Percentiles rank a stretch among this genome's conserved stretches.
Conservation (phyloP, 129 eudicot genomes). For the Oenanthe sinensis region DNA sequence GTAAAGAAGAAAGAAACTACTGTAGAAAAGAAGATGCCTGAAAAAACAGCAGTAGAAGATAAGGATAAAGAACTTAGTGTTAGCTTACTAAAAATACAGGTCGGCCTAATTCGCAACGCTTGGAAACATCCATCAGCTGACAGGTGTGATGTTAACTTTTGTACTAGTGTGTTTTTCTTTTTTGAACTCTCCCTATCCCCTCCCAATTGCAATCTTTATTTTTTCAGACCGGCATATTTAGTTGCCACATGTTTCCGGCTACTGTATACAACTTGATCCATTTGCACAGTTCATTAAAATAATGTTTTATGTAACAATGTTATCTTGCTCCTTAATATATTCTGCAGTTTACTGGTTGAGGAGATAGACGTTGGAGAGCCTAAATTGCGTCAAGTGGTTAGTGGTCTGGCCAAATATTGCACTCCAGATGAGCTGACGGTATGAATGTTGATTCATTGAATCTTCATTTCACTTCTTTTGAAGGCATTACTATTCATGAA, state of each 20-base stretch:
- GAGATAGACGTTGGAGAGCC: conserved; percentile 94
- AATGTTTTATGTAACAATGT: background rate
- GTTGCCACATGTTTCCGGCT: background rate
- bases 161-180: background rate
- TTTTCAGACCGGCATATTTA: background rate
- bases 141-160: conserved; percentile 34
- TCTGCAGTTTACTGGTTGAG: conserved; percentile 88
- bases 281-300: background rate
- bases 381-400: conserved; percentile 87
- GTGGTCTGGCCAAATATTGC: conserved; percentile 92
- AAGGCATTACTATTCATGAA: background rate
- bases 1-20: conserved; percentile 49
- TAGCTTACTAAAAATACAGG: conserved; percentile 72
- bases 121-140: conserved; percentile 99
- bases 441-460: conserved; percentile 8
- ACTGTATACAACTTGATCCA: background rate
- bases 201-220: background rate
- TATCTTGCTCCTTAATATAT: conserved; percentile 6
- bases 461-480: background rate
- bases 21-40: conserved; percentile 51
- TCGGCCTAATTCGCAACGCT: conserved; percentile 88
- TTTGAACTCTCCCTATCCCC: background rate
- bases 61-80: conserved; percentile 75
- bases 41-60: conserved; percentile 56
- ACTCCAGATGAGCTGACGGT: conserved; percentile 85